Evolutionary conservation across 2,329 filamentous ascomycete species (phyloP).

Genomic region (Fusarium virguliforme): DNA sequence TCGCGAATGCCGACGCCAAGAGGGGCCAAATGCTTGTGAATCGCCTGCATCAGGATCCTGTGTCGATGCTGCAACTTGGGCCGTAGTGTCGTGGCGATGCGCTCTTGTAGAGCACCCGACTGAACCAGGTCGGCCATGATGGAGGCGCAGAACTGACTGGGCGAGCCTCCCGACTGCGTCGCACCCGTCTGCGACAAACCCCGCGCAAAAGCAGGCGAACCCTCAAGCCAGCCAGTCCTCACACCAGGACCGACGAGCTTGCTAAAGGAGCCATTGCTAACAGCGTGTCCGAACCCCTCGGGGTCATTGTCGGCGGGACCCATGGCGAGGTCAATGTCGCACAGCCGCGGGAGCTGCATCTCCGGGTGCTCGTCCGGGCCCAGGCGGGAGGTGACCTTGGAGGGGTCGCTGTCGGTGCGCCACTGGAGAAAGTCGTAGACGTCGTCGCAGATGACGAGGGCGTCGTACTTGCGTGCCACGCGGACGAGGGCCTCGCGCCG

Average conservation of each 20-base stretch:
- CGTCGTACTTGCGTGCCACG: slow-evolving; percentile 85
- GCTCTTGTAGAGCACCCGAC: slow-evolving; percentile 61
- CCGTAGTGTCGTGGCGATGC: slow-evolving; percentile 61
- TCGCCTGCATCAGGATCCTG: slow-evolving; percentile 69
- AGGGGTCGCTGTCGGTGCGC: slow-evolving; percentile 60
- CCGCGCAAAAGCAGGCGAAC: slow-evolving; percentile 68
- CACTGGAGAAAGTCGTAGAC: slow-evolving; percentile 96
- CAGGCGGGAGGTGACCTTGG: slow-evolving; percentile 41
- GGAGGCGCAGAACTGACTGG: slow-evolving; percentile 69
- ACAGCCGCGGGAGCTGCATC: slow-evolving; percentile 80
- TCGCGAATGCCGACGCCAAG: slow-evolving; percentile 69
- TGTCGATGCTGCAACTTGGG: slow-evolving; percentile 66
- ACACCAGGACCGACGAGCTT: slow-evolving; percentile 89
- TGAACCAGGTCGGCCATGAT: slow-evolving; percentile 66
- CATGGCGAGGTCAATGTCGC: slow-evolving; percentile 82
- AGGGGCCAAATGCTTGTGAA: slow-evolving; percentile 73
- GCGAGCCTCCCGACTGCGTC: slow-evolving; percentile 71
- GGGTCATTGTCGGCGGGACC: slow-evolving; percentile 67
- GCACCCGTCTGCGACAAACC: slow-evolving; percentile 70
- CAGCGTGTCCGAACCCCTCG: slow-evolving; percentile 78
- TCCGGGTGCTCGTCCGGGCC: slow-evolving; percentile 54
- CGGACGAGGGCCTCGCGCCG: slow-evolving; percentile 79
- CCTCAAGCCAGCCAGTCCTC: slow-evolving; percentile 91
- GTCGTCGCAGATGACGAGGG: slow-evolving; percentile 89
- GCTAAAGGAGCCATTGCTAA: slow-evolving; percentile 91